Evolutionary conservation across 2,329 filamentous ascomycete species (phyloP).

Genomic region (Beauveria australis): DNA sequence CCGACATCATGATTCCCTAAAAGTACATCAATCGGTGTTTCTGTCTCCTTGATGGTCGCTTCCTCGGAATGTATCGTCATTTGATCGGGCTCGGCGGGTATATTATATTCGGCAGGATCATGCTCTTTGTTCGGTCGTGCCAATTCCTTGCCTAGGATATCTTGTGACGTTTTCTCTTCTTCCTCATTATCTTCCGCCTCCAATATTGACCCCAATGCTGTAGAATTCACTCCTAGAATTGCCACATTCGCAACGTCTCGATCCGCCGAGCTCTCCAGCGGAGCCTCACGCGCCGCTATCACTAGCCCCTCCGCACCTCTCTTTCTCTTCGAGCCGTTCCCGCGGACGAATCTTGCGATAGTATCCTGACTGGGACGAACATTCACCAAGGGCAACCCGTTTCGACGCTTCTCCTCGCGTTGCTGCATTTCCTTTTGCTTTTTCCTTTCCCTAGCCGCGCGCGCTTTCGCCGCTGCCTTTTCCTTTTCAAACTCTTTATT

Average conservation of each 20-base stretch:
- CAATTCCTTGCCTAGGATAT: neutral
- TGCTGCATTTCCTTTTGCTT: conserved; percentile 40
- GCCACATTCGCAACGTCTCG: neutral
- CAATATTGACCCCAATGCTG: neutral
- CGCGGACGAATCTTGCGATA: conserved; percentile 43
- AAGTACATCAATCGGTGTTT: neutral
- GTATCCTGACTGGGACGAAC: conserved; percentile 50
- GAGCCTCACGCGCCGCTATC: neutral
- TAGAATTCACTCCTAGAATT: neutral
- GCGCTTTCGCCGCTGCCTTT: conserved; percentile 39
- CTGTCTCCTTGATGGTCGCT: neutral
- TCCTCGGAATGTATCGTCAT: neutral
- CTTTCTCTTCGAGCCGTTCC: conserved; percentile 24
- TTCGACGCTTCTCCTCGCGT: conserved; percentile 43
- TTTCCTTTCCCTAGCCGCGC: conserved; percentile 44
- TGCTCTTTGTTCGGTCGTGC: neutral
- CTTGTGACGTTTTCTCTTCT: neutral
- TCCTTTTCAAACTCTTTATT: conserved; percentile 43
- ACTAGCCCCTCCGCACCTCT: conserved; percentile 17
- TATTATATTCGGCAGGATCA: neutral
- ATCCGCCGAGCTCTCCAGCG: conserved; percentile 13
- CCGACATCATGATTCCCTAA: neutral
- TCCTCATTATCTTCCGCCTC: neutral
- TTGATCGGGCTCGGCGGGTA: neutral
- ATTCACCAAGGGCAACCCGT: conserved; percentile 44